A percentile compares a stretch with the other conserved stretches of the same genome.
Conservation (phyloP, 2,329 filamentous ascomycete genomes). For the Aspergillus neotritici region DNA sequence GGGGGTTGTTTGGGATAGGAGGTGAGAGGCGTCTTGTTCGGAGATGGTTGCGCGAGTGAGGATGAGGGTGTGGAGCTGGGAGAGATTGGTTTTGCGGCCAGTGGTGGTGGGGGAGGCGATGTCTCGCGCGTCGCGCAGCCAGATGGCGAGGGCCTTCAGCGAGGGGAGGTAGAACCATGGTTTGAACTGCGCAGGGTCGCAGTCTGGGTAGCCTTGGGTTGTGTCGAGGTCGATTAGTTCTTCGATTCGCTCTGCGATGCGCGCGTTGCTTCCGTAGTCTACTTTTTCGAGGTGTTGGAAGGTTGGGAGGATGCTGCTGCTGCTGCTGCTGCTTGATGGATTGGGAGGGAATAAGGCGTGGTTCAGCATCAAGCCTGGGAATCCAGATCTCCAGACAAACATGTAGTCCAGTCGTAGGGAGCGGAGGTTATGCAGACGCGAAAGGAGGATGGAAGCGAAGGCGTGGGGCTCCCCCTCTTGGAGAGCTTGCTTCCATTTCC, state of each 20-base stretch:
- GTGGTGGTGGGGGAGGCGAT: neutral
- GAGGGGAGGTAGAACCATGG: slow-evolving; percentile 1
- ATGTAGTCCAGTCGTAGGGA: neutral
- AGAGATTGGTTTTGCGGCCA: neutral
- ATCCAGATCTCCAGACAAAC: slow-evolving; percentile 1
- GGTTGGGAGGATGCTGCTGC: neutral
- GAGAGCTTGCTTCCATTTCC: neutral
- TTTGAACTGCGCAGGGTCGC: neutral
- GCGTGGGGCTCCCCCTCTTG: neutral
- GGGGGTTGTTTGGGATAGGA: neutral
- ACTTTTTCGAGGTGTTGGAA: neutral
- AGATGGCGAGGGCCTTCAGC: neutral
- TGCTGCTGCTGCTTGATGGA: too few species aligned
- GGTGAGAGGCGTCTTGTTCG: neutral
- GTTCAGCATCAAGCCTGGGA: neutral
- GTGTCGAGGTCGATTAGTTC: neutral
- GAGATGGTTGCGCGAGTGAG: neutral
- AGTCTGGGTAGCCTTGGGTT: neutral
- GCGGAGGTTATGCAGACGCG: neutral
- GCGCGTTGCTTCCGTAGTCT: neutral
- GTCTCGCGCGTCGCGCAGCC: neutral
- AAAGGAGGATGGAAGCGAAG: neutral
- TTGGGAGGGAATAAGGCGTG: neutral
- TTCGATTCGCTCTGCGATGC: neutral
- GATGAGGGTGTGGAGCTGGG: neutral